Conservation (phyloP, 805 yeast species). For the Suhomyces sp. region DNA sequence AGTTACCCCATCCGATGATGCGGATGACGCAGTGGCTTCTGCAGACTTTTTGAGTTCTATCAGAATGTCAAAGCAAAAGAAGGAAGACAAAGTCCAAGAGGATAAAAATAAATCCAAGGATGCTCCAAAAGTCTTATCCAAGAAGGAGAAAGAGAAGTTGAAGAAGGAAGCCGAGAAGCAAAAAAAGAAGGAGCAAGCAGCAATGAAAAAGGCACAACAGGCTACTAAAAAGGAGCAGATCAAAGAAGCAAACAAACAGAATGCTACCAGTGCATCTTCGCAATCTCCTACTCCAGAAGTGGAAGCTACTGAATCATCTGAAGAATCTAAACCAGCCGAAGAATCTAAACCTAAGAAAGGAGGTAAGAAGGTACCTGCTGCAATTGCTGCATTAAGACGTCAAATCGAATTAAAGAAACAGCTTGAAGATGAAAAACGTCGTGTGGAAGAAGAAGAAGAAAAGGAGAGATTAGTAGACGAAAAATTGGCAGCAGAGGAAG, state of each 20-base stretch:
- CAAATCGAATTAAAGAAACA: constrained; percentile 88
- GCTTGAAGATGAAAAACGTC: constrained; percentile 77
- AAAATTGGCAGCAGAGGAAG: constrained; percentile 54
- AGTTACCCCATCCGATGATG: constrained; percentile 36
- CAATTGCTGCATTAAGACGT: constrained; percentile 84
- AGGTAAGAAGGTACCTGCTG: constrained; percentile 83
- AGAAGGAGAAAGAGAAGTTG: constrained; percentile 93
- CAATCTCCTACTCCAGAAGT: constrained; percentile 33
- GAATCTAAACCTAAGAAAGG: constrained; percentile 43
- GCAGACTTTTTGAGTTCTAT: constrained; percentile 77
- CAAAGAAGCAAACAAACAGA: constrained; percentile 45
- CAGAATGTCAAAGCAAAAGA: constrained; percentile 75
- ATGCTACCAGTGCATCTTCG: constrained; percentile 31
- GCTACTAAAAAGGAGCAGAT: constrained; percentile 58
- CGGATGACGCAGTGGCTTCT: constrained; percentile 27
- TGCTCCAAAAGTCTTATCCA: constrained; percentile 77
- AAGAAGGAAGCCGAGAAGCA: constrained; percentile 91
- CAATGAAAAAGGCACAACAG: constrained; percentile 73
- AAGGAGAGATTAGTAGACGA: constrained; percentile 50
- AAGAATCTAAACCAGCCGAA: constrained; percentile 23
- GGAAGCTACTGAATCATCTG: constrained; percentile 33
- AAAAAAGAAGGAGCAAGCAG: constrained; percentile 85
- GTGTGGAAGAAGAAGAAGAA: constrained; percentile 68
- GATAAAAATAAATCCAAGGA: constrained; percentile 48
- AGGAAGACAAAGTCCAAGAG: constrained; percentile 63